phyloP scores from a whole-genome alignment of 2,329 filamentous ascomycete species.

The Dactylonectria macrodidyma region DNA sequence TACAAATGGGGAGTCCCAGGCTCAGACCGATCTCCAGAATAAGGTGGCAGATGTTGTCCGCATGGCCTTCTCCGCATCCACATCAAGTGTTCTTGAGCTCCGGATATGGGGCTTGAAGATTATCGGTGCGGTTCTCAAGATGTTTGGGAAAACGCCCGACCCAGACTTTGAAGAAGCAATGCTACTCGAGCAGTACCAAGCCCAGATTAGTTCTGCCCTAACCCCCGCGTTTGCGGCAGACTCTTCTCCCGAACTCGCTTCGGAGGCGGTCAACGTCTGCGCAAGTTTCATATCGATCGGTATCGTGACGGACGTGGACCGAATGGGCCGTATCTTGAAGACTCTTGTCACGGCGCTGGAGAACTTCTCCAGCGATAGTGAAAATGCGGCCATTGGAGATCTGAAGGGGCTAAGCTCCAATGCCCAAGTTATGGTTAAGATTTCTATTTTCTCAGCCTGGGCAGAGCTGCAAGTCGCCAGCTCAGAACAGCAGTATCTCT shows the following conservation, averaged over 20 bases:
- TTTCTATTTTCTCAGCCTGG: conserved; percentile 97
- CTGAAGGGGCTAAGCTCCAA: conserved; percentile 94
- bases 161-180: conserved; percentile 98
- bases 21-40: conserved; percentile 84
- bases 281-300: conserved; percentile 98
- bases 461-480: conserved; percentile 97
- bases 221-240: conserved; percentile 97
- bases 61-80: conserved; percentile 98
- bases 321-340: conserved; percentile 99
- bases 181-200: conserved; percentile 97
- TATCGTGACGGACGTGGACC: conserved; percentile 96
- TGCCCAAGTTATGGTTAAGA: conserved; percentile 98
- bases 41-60: conserved; percentile 93
- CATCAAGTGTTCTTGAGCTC: conserved; percentile 90
- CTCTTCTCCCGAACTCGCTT: conserved; percentile 94
- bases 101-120: conserved; percentile 94
- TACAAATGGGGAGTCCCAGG: conserved; percentile 82
- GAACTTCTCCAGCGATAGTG: conserved; percentile 87
- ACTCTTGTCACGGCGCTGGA: conserved; percentile 91
- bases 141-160: conserved; percentile 96
- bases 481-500: conserved; percentile 89
- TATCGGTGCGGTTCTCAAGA: conserved; percentile 92
- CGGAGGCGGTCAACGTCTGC: conserved; percentile 96
- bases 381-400: conserved; percentile 91
- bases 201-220: conserved; percentile 95